phyloP scores from a whole-genome alignment of 768 basidiomycete genomes.

The Termitomyces sp. region DNA sequence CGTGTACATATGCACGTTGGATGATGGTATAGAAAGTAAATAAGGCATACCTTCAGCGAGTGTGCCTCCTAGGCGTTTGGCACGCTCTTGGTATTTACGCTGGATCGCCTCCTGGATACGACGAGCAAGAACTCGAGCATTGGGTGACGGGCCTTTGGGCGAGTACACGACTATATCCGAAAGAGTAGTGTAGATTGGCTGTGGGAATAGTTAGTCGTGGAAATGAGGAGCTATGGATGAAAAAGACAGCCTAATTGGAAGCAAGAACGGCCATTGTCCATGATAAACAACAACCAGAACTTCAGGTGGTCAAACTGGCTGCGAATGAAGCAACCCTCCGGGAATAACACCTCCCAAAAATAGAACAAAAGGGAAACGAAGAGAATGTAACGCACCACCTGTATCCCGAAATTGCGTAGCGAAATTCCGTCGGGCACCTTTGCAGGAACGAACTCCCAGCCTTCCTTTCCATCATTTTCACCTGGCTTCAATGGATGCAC shows the following conservation, averaged over 20 bases:
- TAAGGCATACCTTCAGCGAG: not conserved
- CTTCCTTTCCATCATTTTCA: slow-evolving; percentile 10
- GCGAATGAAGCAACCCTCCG: not conserved
- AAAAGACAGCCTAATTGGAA: not conserved
- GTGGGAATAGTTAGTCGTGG: slow-evolving; percentile 1
- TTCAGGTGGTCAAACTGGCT: not conserved
- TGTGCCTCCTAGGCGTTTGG: slow-evolving; percentile 5
- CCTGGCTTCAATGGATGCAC: slow-evolving; percentile 20
- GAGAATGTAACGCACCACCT: slow-evolving; percentile 57
- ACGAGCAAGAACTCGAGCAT: slow-evolving; percentile 59
- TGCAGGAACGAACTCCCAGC: slow-evolving; percentile 66
- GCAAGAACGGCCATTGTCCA: not conserved
- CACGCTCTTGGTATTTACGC: slow-evolving; percentile 50
- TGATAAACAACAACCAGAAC: not conserved
- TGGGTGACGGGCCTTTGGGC: slow-evolving; percentile 55
- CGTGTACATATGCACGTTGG: not conserved
- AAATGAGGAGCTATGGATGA: slow-evolving; percentile 4
- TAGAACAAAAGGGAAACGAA: slow-evolving; percentile 1
- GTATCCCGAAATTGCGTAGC: slow-evolving; percentile 85
- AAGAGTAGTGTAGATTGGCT: slow-evolving; percentile 86
- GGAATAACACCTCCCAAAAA: not conserved
- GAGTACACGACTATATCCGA: slow-evolving; percentile 90
- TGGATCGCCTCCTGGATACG: slow-evolving; percentile 63
- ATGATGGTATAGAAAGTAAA: not conserved
- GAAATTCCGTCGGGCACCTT: slow-evolving; percentile 80